Base-by-base conservation (phyloP, 495 filamentous ascomycete genomes). In the Chaetomium fimeti region DNA sequence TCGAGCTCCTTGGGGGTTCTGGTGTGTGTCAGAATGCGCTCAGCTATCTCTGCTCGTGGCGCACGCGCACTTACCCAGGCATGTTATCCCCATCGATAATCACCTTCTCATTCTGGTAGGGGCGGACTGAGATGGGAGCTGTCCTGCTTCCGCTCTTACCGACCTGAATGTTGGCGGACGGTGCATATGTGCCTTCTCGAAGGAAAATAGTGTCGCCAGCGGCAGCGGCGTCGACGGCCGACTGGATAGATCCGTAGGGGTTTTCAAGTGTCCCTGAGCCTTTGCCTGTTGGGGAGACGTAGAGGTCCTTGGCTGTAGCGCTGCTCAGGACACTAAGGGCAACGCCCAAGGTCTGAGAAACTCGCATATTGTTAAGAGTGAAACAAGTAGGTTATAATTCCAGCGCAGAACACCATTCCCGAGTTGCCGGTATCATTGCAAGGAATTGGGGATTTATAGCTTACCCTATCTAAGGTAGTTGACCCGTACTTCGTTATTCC, bases 121-220 rank as follows among this genome's bases (percentile, higher is more conserved):
- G 54, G 36, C 54, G 54, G 15, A 57, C 54, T 25, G 54, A 57
- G 54, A 57, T 57, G 54, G 54, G 54, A 27, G 36, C 18, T 1
- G 54, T 42, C 18, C 54, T 40, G 22, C 20, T 57, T 25, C 54
- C 54, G 27, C 54, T 57, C 54, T 57, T 57, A 11, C 32, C 12
- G 32, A 57, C 13, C 22, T 57, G 54, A 22, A 57, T 57, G 8
- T 57, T 57, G 54, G 54, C 20, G 25, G 54, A 57, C 54, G 54
- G 54, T 1, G 54, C 54, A 57, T 57, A 57, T 57, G 54, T 57
- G 54, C 54, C 54, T 42, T 20, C 54, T 43, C 54, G 54, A 42
- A 57, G 54, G 36, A 24, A 57, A 25, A 57, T 57, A 13, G 54
- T 57, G 54, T 57, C 54, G 36, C 54, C 54, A 25, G 54, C 54